Percentiles rank a stretch among this genome's conserved stretches.
Conservation (phyloP, 2,329 filamentous ascomycete genomes). For the Fusarium sp. region DNA sequence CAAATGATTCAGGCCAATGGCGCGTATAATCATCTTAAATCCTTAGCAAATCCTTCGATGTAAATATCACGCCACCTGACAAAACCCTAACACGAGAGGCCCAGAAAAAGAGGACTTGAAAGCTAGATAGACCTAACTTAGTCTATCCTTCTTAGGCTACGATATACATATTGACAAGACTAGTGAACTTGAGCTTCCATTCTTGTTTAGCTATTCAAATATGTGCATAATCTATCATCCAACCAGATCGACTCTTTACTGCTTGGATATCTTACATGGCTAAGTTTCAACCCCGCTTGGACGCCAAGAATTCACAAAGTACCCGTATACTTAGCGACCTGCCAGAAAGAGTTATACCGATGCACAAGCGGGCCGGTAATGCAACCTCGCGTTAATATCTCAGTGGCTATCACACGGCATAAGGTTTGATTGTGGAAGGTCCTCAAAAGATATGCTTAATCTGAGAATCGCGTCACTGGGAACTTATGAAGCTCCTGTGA, state of each 20-base stretch:
- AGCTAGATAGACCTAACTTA: too few species aligned
- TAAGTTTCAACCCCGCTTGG: conserved; percentile 15
- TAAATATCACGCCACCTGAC: too few species aligned
- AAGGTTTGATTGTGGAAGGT: conserved; percentile 31
- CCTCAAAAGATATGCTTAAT: conserved; percentile 10
- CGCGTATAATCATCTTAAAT: too few species aligned
- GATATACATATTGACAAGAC: not conserved
- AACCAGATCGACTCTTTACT: not conserved
- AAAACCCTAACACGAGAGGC: too few species aligned
- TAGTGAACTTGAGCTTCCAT: not conserved
- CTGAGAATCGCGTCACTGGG: conserved; percentile 3
- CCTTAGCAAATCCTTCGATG: too few species aligned
- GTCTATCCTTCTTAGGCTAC: not conserved
- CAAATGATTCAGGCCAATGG: too few species aligned
- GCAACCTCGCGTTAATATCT: conserved; percentile 4
- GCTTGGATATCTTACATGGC: not conserved
- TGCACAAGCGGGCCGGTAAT: conserved; percentile 30
- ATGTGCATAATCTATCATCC: not conserved
- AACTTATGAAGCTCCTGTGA: conserved; percentile 13
- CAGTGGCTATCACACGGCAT: conserved; percentile 15
- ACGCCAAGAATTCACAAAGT: conserved; percentile 35
- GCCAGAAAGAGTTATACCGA: conserved; percentile 33
- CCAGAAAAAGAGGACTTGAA: too few species aligned
- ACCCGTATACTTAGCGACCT: conserved; percentile 19
- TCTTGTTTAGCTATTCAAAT: not conserved